A percentile compares a stretch with the other conserved stretches of the same genome.
These are phyloP conservation scores for Botrytis cinerea DNA, from an alignment of 2,329 filamentous ascomycete genomes.

Conservation along the genomic window DNA sequence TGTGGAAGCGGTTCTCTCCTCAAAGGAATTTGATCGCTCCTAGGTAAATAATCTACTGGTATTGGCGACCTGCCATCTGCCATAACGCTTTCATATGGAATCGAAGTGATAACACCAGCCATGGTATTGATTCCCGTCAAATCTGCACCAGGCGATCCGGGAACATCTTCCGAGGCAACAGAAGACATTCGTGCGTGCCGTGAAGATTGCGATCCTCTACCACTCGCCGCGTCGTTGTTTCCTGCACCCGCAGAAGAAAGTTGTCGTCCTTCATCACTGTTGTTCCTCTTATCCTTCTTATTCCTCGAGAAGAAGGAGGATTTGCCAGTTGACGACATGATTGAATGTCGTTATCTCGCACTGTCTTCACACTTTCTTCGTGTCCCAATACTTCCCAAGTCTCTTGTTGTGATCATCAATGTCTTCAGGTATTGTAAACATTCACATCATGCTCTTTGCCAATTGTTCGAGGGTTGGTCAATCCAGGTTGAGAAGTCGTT, in stretches of 20 bases:
- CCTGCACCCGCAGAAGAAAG: slow-evolving; percentile 45
- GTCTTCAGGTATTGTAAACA: slow-evolving; percentile 33
- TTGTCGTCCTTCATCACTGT: slow-evolving; percentile 60
- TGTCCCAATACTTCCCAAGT: slow-evolving; percentile 30
- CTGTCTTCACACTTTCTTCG: slow-evolving; percentile 18
- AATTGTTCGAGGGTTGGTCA: slow-evolving; percentile 25
- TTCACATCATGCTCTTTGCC: slow-evolving; percentile 38
- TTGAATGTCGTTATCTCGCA: slow-evolving; percentile 28
- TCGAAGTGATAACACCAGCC: slow-evolving; percentile 81
- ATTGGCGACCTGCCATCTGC: slow-evolving; percentile 69
- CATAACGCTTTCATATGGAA: slow-evolving; percentile 76
- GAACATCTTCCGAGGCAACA: slow-evolving; percentile 68
- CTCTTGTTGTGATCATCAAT: slow-evolving; percentile 34
- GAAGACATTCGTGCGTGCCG: slow-evolving; percentile 75
- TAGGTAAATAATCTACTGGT: slow-evolving; percentile 71
- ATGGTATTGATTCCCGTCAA: slow-evolving; percentile 66
- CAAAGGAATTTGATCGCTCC: slow-evolving; percentile 61
- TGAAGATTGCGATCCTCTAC: slow-evolving; percentile 68
- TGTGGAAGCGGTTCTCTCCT: slow-evolving; percentile 77
- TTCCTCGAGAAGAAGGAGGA: slow-evolving; percentile 83
- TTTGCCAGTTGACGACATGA: slow-evolving; percentile 21
- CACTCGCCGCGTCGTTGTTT: slow-evolving; percentile 60
- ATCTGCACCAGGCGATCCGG: slow-evolving; percentile 62
- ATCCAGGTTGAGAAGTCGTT: background rate
- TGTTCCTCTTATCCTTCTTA: slow-evolving; percentile 71